Conservation (phyloP, 2,329 filamentous ascomycete species). For the Aspergillus melleus region DNA sequence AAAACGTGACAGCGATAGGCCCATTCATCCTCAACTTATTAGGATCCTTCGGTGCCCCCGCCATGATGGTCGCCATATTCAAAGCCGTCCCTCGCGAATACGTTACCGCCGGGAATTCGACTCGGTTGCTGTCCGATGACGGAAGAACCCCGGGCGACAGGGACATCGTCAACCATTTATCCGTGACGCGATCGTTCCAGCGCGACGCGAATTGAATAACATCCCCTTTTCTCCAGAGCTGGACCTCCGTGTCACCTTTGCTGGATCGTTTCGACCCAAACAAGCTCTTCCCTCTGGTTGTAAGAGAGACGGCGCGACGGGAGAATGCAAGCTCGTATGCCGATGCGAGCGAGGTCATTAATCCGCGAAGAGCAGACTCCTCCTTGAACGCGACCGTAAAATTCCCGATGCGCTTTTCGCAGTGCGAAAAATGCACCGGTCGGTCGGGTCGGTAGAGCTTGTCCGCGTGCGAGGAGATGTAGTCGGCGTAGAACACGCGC, state of each 20-base stretch:
- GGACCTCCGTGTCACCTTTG: constrained; percentile 29
- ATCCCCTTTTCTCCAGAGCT: constrained; percentile 30
- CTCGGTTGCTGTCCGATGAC: constrained; percentile 21
- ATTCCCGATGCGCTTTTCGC: constrained; percentile 24
- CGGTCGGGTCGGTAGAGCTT: constrained; percentile 26
- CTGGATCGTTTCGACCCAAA: constrained; percentile 24
- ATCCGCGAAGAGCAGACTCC: constrained; percentile 18
- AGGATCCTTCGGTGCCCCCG: constrained; percentile 25
- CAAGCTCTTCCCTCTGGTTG: constrained; percentile 24
- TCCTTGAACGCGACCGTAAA: constrained; percentile 23
- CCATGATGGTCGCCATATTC: constrained; percentile 30
- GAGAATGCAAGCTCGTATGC: constrained; percentile 30
- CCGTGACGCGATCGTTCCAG: constrained; percentile 27
- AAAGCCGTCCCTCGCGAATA: constrained; percentile 27
- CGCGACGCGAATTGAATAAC: constrained; percentile 25
- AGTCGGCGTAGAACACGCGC: constrained; percentile 27
- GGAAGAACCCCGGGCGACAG: constrained; percentile 16
- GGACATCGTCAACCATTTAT: constrained; percentile 32
- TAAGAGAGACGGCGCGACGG: constrained; percentile 25
- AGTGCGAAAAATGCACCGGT: constrained; percentile 30
- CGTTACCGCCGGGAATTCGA: constrained; percentile 19
- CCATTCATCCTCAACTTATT: constrained; percentile 18
- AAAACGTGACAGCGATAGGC: constrained; percentile 28
- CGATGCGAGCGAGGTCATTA: constrained; percentile 29
- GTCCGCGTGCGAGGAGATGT: constrained; percentile 33